A percentile compares a stretch with the other conserved stretches of the same genome.
phyloP scores from a whole-genome alignment of 495 filamentous ascomycete species.

The Lasiosphaeria hispida region DNA sequence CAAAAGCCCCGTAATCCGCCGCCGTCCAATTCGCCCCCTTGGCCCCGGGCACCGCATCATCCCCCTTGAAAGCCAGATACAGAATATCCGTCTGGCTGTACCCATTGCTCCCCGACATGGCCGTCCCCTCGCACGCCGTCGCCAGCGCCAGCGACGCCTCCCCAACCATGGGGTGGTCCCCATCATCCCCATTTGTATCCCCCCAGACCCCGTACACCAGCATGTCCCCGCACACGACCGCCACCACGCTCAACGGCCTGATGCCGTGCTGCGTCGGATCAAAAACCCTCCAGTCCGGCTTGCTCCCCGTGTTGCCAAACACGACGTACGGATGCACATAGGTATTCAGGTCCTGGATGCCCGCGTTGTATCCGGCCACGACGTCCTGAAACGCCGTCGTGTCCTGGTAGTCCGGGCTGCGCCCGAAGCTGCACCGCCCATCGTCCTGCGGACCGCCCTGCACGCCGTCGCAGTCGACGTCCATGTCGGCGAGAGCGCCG shows the following conservation, averaged over 20 bases:
- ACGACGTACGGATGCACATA: conserved; percentile 66
- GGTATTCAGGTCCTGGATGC: conserved; percentile 56
- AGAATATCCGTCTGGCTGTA: conserved; percentile 50
- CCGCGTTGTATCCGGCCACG: conserved; percentile 37
- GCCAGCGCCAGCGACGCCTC: conserved; percentile 59
- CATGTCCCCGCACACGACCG: conserved; percentile 60
- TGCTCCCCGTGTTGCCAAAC: conserved; percentile 54
- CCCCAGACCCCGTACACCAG: conserved; percentile 67
- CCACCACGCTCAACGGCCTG: conserved; percentile 59
- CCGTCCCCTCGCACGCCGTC: conserved; percentile 49
- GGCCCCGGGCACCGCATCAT: conserved; percentile 47
- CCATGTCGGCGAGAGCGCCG: conserved; percentile 52
- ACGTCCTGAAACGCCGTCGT: conserved; percentile 53
- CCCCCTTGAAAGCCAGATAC: conserved; percentile 54
- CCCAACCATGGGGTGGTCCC: conserved; percentile 45
- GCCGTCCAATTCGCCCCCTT: conserved; percentile 51
- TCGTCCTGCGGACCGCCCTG: conserved; percentile 45
- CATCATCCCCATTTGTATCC: conserved; percentile 59
- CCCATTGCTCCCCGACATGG: conserved; percentile 49
- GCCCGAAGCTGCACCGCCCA: conserved; percentile 38
- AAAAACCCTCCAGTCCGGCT: conserved; percentile 39
- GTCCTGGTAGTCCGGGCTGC: conserved; percentile 50
- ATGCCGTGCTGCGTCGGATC: conserved; percentile 53
- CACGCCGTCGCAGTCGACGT: conserved; percentile 66
- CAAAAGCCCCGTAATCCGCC: conserved; percentile 40